Conservation (phyloP, 148 eudicot genomes). For the Chenopodium quinoa region DNA sequence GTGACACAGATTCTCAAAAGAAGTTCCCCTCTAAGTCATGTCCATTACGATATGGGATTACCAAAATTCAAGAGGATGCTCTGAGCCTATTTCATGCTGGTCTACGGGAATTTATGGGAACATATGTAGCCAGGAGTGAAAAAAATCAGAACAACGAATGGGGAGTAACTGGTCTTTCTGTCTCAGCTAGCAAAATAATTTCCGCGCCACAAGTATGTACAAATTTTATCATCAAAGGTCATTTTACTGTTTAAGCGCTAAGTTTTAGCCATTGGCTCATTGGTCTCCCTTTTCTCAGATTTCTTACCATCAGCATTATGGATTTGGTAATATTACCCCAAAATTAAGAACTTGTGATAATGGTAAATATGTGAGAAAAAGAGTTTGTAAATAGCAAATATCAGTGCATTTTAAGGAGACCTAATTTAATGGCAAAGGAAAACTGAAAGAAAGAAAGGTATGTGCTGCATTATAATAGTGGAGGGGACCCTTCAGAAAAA, state of each 20-base stretch:
- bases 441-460: no score
- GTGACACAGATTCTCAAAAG: slow-evolving; percentile 63
- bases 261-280: background rate
- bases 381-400: background rate
- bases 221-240: background rate
- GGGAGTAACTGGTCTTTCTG: slow-evolving; percentile 76
- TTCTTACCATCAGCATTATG: background rate
- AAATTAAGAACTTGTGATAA: background rate
- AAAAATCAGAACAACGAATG: slow-evolving; percentile 50
- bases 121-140: slow-evolving; percentile 30
- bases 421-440: no score
- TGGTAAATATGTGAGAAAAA: background rate
- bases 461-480: no score
- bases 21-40: slow-evolving; percentile 92
- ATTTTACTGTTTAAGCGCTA: background rate
- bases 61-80: slow-evolving; percentile 83
- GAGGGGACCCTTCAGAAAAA: no score
- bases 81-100: slow-evolving; percentile 65
- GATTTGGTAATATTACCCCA: background rate
- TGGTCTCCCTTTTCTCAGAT: background rate
- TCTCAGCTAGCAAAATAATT: slow-evolving; percentile 79
- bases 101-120: slow-evolving; percentile 66
- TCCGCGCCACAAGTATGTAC: slow-evolving; percentile 69
- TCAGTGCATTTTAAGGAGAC: no score
- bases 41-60: slow-evolving; percentile 70